Evolutionary conservation across 352 stramenopile genomes (phyloP), one percentile per base, ranked within the genome.

Genomic region (Globisporangium canariense): DNA sequence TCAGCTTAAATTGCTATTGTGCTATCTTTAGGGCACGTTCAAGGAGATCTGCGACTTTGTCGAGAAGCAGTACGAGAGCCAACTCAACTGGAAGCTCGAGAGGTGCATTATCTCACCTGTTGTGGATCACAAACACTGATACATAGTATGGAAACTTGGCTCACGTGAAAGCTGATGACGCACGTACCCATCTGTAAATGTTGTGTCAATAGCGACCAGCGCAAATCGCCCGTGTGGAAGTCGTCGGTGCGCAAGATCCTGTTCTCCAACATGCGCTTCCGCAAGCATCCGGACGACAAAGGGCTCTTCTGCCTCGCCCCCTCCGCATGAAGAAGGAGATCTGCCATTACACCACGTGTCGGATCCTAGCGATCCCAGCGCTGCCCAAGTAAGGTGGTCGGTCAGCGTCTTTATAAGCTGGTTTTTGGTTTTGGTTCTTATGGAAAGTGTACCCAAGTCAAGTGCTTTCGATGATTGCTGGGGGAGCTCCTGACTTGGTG

Each of bases 61-160:
- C 40, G 88, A 96, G 73, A 79, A 73, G 14, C 60, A 94, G 58
- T 96, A 94, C 71, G 80, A 91, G 58, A 91, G 78, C 57, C 81
- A 93, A 71, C 81, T 96, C 43, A 95, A 96, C 74, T 96, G 88
- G 88, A 96, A 96, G 67, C 73, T 96, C 8, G 88, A 96, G 63
- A 90, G 81, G 84, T 92, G 36, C 16, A n/a, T 32, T 18, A 16
- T 16, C 18, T 28, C 25, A 1, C 25, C 25, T 28, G 25, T 30
- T 58, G 8, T 6, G 18, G 8, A n/a, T 45, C 14, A 41, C 36
- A 11, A 41, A 11, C 36, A 41, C 9, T 41, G 36, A 16, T 41
- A 46, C 14, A 8, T 28, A 28, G 25, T 28, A 18, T n/a, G 40
- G 40, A 46, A 46, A n/a, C 2, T 6, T 46, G 36, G 3, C 9